Base-by-base conservation (phyloP, 78 protist genomes). In the Monocercomonoides exilis region DNA sequence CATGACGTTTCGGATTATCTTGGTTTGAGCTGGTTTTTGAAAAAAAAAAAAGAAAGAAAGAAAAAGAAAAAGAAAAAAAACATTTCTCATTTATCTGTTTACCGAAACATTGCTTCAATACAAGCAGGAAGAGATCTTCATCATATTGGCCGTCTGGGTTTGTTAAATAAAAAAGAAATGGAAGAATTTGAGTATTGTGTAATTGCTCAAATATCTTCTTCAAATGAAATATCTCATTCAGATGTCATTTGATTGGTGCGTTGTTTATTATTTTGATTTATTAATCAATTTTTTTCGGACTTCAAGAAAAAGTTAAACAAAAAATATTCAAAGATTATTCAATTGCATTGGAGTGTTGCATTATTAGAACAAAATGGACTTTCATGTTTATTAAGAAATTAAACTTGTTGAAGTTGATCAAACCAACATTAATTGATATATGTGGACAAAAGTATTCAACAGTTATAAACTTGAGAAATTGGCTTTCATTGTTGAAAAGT, bases 151-250 rank as follows among this genome's bases (percentile, higher is more conserved):
- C n/a, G n/a, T n/a, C n/a, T n/a, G n/a, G n/a, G n/a, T n/a, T n/a
- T n/a, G n/a, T n/a, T n/a, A n/a, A n/a, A n/a, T n/a, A n/a, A 80
- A 44, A 80, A 80, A 80, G 32, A 80, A 80, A 80, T 32, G 41
- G 32, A 80, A 80, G 41, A 32, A 80, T 80, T 32, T 44, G n/a
- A 32, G 32, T 32, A 80, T 80, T 44, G 32, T 32, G 32, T 32
- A 44, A 32, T n/a, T n/a, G n/a, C n/a, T n/a, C n/a, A n/a, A n/a
- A n/a, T n/a, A n/a, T n/a, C n/a, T n/a, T n/a, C n/a, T n/a, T n/a
- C 32, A 32, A 80, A 80, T 44, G n/a, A n/a, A 80, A 44, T n/a
- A 80, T 80, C 84, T 32, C 41, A 80, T 44, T 80, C 80, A 32
- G 32, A 32, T 32, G n/a, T n/a, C n/a, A 80, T 32, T 32, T 80